Percentiles rank a stretch among this genome's conserved stretches.
Evolutionary conservation across 2,329 filamentous ascomycete genomes (phyloP).

Genomic region (Talaromyces sp.): DNA sequence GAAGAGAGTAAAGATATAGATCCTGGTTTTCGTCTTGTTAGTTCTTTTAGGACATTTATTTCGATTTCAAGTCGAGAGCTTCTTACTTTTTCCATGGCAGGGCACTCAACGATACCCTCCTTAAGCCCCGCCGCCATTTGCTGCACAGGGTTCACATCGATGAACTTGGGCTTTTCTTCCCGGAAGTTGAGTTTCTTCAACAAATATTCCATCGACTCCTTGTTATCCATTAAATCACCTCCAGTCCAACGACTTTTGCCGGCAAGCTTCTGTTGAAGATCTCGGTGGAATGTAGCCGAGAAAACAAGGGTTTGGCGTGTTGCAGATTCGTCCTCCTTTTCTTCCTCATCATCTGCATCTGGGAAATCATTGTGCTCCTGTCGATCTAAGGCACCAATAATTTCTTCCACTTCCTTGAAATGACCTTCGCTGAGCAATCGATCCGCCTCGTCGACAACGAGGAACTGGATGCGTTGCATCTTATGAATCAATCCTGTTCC

Average conservation of each 20-base stretch:
- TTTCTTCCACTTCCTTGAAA: conserved; percentile 91
- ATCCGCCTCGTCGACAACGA: conserved; percentile 94
- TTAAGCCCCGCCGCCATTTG: conserved; percentile 86
- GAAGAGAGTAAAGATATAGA: conserved; percentile 85
- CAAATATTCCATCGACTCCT: conserved; percentile 89
- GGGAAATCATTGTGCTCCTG: conserved; percentile 48
- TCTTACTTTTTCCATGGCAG: conserved; percentile 85
- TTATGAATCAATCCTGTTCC: conserved; percentile 69
- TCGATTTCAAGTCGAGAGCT: too few species aligned
- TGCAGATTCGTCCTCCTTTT: conserved; percentile 50
- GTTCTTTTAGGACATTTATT: too few species aligned
- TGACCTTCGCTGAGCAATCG: conserved; percentile 87
- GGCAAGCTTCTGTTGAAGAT: conserved; percentile 85
- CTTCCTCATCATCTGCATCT: conserved; percentile 29
- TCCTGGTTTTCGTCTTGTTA: conserved; percentile 58
- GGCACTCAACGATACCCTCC: conserved; percentile 90
- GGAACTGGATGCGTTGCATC: conserved; percentile 74
- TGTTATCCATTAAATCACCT: conserved; percentile 67
- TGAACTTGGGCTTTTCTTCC: conserved; percentile 80
- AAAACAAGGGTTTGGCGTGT: conserved; percentile 87
- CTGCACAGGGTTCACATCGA: conserved; percentile 85
- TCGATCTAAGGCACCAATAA: conserved; percentile 77
- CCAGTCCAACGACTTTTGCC: conserved; percentile 67
- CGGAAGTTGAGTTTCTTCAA: conserved; percentile 87
- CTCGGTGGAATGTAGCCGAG: conserved; percentile 92